Evolutionary conservation across 2,329 filamentous ascomycete species (phyloP).

Genomic region (Exutisphaerella laricina): DNA sequence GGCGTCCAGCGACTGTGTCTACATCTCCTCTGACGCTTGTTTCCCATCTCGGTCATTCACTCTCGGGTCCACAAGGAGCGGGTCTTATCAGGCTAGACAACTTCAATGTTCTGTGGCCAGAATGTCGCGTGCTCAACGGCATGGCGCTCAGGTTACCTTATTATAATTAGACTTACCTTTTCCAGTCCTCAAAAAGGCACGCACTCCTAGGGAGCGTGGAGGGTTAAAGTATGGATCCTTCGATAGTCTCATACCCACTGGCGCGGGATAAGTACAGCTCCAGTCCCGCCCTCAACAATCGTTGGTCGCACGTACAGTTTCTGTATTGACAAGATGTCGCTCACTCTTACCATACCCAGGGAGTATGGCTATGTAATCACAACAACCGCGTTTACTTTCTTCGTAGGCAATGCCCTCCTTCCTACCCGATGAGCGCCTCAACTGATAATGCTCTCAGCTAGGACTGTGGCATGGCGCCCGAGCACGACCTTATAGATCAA

Average conservation of each 20-base stretch:
- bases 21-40: no score
- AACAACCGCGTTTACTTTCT: constrained; percentile 50
- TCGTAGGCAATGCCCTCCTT: constrained; percentile 29
- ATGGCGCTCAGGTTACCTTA: constrained; percentile 8
- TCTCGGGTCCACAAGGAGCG: no score
- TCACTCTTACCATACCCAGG: constrained; percentile 41
- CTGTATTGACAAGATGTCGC: constrained; percentile 12
- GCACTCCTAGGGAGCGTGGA: constrained; percentile 1
- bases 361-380: constrained; percentile 53
- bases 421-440: not conserved
- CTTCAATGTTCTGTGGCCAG: not conserved
- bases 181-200: not conserved
- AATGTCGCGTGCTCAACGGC: not conserved
- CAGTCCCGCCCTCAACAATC: no score
- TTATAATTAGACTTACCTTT: constrained; percentile 3
- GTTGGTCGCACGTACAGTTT: no score
- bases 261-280: no score
- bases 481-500: constrained; percentile 44
- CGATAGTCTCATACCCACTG: not conserved
- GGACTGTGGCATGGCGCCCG: constrained; percentile 47
- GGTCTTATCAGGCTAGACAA: no score
- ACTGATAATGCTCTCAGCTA: constrained; percentile 31
- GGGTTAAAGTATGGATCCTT: not conserved
- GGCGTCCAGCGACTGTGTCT: no score
- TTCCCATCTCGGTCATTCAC: no score